phyloP scores from a whole-genome alignment of 495 filamentous ascomycete species.

The Penicillium turbatum region DNA sequence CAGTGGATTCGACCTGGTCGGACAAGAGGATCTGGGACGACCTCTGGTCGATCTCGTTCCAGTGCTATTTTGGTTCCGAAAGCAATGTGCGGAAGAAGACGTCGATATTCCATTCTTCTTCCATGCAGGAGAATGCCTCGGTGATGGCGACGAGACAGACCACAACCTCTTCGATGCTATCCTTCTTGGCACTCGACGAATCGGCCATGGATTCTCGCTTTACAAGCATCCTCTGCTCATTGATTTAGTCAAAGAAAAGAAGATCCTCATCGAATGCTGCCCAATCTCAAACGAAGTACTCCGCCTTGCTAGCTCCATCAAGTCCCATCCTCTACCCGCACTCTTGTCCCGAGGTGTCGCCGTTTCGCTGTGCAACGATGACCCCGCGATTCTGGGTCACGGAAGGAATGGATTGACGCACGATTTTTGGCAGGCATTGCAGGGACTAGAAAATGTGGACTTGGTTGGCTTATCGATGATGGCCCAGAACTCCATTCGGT shows the following conservation, averaged over 20 bases:
- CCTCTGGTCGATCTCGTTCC: constrained; percentile 73
- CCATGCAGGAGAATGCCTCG: constrained; percentile 82
- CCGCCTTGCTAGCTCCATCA: constrained; percentile 68
- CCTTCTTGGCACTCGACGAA: constrained; percentile 78
- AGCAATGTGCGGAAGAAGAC: constrained; percentile 69
- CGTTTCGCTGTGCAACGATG: constrained; percentile 73
- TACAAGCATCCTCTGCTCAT: constrained; percentile 89
- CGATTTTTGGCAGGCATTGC: constrained; percentile 89
- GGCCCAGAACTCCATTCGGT: constrained; percentile 87
- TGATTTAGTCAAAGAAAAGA: constrained; percentile 79
- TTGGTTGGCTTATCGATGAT: constrained; percentile 66
- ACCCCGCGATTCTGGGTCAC: constrained; percentile 77
- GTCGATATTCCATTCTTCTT: constrained; percentile 95
- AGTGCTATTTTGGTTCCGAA: constrained; percentile 87
- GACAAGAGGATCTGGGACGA: constrained; percentile 75
- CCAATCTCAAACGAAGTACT: constrained; percentile 83
- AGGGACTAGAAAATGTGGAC: constrained; percentile 81
- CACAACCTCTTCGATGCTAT: constrained; percentile 89
- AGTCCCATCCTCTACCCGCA: constrained; percentile 77
- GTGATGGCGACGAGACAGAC: constrained; percentile 70
- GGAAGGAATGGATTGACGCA: constrained; percentile 72
- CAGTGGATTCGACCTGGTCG: constrained; percentile 84
- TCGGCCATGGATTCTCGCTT: constrained; percentile 83
- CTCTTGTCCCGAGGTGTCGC: constrained; percentile 72
- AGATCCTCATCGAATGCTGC: constrained; percentile 82